Percentiles rank a stretch among this genome's conserved stretches.
phyloP scores from a whole-genome alignment of 2,329 filamentous ascomycete species.

The Fusarium redolens region DNA sequence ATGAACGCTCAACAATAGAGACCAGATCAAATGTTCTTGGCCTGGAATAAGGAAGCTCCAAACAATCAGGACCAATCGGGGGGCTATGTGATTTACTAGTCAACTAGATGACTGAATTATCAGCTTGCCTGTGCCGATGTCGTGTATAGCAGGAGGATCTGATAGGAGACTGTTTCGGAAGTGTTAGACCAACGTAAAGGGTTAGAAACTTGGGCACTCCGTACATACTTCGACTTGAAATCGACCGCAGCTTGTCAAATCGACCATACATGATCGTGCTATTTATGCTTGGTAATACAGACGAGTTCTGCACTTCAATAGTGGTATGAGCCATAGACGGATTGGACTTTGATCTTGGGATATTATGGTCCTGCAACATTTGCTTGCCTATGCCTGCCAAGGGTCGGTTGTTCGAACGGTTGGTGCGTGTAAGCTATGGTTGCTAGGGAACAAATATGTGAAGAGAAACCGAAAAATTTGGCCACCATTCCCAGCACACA shows the following conservation, averaged over 20 bases:
- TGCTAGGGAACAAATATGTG: neutral
- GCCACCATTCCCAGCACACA: neutral
- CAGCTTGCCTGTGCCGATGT: neutral
- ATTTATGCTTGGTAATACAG: neutral
- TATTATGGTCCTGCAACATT: neutral
- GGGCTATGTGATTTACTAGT: neutral
- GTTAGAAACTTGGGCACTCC: neutral
- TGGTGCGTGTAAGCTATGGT: constrained; percentile 8
- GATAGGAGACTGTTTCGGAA: neutral
- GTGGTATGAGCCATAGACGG: neutral
- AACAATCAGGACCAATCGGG: neutral
- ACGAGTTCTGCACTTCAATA: neutral
- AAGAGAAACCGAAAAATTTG: neutral
- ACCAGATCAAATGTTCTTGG: constrained; percentile 10
- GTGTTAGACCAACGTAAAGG: neutral
- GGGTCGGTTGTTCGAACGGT: constrained; percentile 1
- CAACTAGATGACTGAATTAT: neutral
- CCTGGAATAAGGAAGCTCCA: neutral
- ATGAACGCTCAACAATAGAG: neutral
- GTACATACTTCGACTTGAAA: neutral
- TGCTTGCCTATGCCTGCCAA: constrained; percentile 11
- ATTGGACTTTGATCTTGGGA: neutral
- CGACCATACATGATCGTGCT: neutral
- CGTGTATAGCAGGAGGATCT: neutral
- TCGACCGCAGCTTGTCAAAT: neutral